A percentile compares a stretch with the other conserved stretches of the same genome.
These are phyloP conservation scores for Fistulina hepatica DNA, from an alignment of 1,284 basidiomycete genomes.

Conservation along the genomic window DNA sequence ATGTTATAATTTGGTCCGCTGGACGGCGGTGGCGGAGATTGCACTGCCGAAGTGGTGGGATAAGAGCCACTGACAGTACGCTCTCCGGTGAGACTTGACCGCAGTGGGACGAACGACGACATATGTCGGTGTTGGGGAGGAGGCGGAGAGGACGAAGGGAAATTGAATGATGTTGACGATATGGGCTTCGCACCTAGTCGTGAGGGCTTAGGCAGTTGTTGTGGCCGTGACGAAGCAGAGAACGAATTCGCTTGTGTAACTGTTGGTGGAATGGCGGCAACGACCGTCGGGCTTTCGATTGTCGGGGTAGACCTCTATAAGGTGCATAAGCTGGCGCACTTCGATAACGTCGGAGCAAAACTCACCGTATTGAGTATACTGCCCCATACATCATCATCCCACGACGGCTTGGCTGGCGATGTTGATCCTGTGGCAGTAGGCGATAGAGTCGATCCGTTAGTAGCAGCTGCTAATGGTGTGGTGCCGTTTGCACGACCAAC, in stretches of 20 bases:
- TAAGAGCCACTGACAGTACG: slow-evolving; percentile 10
- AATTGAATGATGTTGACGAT: slow-evolving; percentile 27
- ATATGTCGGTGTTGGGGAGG: slow-evolving; percentile 16
- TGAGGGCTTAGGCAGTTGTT: slow-evolving; percentile 22
- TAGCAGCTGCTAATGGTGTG: not conserved
- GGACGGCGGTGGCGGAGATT: slow-evolving; percentile 13
- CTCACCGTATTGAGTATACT: slow-evolving; percentile 49
- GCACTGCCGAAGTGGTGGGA: slow-evolving; percentile 9
- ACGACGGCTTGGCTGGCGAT: slow-evolving; percentile 34
- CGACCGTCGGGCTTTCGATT: slow-evolving; percentile 10
- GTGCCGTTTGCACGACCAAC: slow-evolving; percentile 43
- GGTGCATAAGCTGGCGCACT: slow-evolving; percentile 1
- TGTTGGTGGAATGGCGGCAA: slow-evolving; percentile 9
- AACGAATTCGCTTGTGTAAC: slow-evolving; percentile 10
- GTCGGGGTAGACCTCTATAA: slow-evolving; percentile 4
- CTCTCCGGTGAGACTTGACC: slow-evolving; percentile 9
- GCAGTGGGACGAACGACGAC: slow-evolving; percentile 13
- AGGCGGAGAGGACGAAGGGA: slow-evolving; percentile 22
- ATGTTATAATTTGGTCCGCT: slow-evolving; percentile 47
- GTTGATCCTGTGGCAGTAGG: slow-evolving; percentile 30
- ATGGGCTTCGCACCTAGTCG: slow-evolving; percentile 30
- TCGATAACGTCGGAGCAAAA: slow-evolving; percentile 3
- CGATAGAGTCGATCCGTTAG: slow-evolving; percentile 11
- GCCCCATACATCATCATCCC: slow-evolving; percentile 76
- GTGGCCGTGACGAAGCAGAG: slow-evolving; percentile 4